Evolutionary conservation across 2,329 filamentous ascomycete species (phyloP), one percentile per base, ranked within the genome.

Genomic region (Exserohilum rostratum): DNA sequence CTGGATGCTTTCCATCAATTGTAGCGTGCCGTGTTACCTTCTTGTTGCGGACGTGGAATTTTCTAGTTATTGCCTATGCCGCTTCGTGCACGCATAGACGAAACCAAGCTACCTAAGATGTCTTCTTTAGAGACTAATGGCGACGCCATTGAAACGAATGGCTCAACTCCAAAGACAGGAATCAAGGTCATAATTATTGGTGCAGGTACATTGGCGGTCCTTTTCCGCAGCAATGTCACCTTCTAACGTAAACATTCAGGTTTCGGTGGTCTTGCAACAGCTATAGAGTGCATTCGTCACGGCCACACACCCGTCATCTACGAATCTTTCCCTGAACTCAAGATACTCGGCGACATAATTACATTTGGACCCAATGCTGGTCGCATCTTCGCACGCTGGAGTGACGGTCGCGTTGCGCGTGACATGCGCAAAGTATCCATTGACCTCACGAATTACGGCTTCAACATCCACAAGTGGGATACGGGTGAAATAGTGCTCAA

Each of bases 251-350:
- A 10, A 7, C 6, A 6, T 9, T 5, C 78, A 74, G 85, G 85
- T 17, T 87, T 87, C 55, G 85, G 83, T 33, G 85, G 85, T 13
- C 77, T 87, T 25, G 83, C 84, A 6, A 83, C 85, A 15, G 85
- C 85, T 37, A 85, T 88, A 57, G 85, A 88, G 71, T 86, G 84
- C 64, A 79, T 83, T 57, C 80, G 83, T 13, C 83, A 87, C 59
- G 85, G 85, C 13, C 85, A 87, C 66, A 75, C 79, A 11, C 84
- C 85, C 15, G 74, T 80, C 50, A 79, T 87, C 55, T 85, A 86
- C 67, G 85, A 87, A 62, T 78, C 80, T 0, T 86, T 86, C 55
- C 71, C 73, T 6, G 79, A 81, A 49, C 79, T 87, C 50, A 87
- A 86, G 61, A 72, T 77, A 3, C 78, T 87, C 0, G 85, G 85